A percentile compares a stretch with the other conserved stretches of the same genome.
phyloP scores from a whole-genome alignment of 192 early-diverging fungal species.

The Kickxella alabastrina region DNA sequence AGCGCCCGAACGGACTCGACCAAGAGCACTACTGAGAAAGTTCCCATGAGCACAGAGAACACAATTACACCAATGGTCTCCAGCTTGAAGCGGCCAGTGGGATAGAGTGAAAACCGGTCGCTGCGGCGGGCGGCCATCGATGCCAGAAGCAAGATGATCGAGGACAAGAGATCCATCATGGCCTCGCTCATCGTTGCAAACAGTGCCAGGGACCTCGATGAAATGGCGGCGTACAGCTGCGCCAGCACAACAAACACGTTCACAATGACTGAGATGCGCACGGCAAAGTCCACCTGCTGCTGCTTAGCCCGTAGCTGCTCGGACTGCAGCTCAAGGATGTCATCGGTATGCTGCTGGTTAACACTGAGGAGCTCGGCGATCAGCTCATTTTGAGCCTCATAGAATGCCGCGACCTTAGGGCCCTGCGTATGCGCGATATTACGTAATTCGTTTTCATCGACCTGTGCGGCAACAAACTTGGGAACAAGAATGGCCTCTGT shows the following conservation, averaged over 20 bases:
- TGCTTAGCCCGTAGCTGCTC: slow-evolving; percentile 28
- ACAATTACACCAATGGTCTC: slow-evolving; percentile 78
- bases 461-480: slow-evolving; percentile 42
- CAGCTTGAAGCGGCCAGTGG: slow-evolving; percentile 69
- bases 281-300: slow-evolving; percentile 54
- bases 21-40: slow-evolving; percentile 65
- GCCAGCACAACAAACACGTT: slow-evolving; percentile 65
- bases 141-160: slow-evolving; percentile 60
- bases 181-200: slow-evolving; percentile 81
- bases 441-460: slow-evolving; percentile 29
- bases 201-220: slow-evolving; percentile 67
- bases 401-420: slow-evolving; percentile 39
- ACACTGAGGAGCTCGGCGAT: slow-evolving; percentile 44
- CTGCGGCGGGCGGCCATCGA: slow-evolving; percentile 55
- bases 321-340: slow-evolving; percentile 34
- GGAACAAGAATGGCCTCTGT: slow-evolving; percentile 45
- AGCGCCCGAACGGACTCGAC: slow-evolving; percentile 65
- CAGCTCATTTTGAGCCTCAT: slow-evolving; percentile 49
- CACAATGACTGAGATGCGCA: slow-evolving; percentile 63
- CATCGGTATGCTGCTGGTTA: slow-evolving; percentile 48
- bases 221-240: slow-evolving; percentile 70
- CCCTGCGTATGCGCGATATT: slow-evolving; percentile 28
- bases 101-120: slow-evolving; percentile 65
- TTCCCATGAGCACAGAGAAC: slow-evolving; percentile 73
- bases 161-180: slow-evolving; percentile 75